phyloP scores from a whole-genome alignment of 331 rosid species.

The Quercus lobata region DNA sequence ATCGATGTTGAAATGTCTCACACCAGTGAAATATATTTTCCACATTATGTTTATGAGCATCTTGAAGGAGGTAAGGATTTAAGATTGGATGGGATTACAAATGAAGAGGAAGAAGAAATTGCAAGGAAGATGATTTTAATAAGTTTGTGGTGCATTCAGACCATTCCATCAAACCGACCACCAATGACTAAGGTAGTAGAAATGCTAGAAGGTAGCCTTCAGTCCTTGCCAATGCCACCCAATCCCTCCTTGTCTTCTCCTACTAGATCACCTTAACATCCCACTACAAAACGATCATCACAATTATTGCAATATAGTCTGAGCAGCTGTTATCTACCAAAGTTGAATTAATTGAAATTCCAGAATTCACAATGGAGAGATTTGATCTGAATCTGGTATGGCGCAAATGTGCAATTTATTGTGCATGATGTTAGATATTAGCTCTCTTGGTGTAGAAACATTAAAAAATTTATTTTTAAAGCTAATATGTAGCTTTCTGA shows the following conservation, averaged over 20 bases:
- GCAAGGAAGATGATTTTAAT: not conserved
- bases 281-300: not conserved
- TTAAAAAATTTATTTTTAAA: too few species aligned
- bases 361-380: too few species aligned
- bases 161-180: slow-evolving; percentile 6
- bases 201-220: slow-evolving; percentile 12
- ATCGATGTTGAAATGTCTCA: not conserved
- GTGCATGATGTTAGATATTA: too few species aligned
- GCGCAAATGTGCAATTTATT: too few species aligned
- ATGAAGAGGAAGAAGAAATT: not conserved
- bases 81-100: not conserved
- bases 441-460: too few species aligned
- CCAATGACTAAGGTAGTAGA: slow-evolving; percentile 15
- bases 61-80: not conserved
- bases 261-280: not conserved
- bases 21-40: slow-evolving; percentile 6
- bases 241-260: slow-evolving; percentile 21
- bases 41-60: slow-evolving; percentile 9
- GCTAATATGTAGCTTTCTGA: too few species aligned
- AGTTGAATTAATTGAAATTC: too few species aligned
- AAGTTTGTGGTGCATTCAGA: too few species aligned
- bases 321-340: too few species aligned
- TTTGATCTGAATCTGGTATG: too few species aligned
- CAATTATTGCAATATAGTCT: too few species aligned
- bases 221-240: slow-evolving; percentile 15